phyloP scores from a whole-genome alignment of 768 basidiomycete species.

The Amanita inopinata region DNA sequence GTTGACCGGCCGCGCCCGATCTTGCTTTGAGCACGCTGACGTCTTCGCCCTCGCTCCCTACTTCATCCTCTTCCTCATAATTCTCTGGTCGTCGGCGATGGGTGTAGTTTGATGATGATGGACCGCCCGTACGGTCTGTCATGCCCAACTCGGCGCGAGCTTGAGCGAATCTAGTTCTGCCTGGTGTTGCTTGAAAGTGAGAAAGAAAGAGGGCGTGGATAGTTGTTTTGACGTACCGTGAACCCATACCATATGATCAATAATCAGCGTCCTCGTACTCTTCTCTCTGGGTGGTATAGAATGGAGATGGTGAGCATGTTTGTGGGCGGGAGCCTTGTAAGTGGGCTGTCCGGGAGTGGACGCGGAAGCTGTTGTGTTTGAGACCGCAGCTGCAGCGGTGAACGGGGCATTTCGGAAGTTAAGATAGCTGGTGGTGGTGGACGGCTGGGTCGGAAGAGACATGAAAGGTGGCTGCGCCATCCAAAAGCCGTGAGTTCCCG shows the following conservation, averaged over 20 bases:
- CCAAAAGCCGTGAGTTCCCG: not conserved
- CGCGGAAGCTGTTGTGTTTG: not conserved
- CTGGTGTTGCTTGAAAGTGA: slow-evolving; percentile 16
- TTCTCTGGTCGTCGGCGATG: slow-evolving; percentile 65
- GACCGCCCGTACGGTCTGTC: slow-evolving; percentile 72
- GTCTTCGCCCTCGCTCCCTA: slow-evolving; percentile 56
- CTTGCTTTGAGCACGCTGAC: slow-evolving; percentile 40
- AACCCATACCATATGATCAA: slow-evolving; percentile 83
- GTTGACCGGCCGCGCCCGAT: slow-evolving; percentile 30
- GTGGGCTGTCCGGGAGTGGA: slow-evolving; percentile 31
- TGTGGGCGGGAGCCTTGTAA: slow-evolving; percentile 42
- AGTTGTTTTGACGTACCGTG: slow-evolving; percentile 34
- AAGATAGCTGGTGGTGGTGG: not conserved
- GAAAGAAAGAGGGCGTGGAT: not conserved
- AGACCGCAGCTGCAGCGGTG: slow-evolving; percentile 2
- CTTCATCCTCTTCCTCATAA: slow-evolving; percentile 67
- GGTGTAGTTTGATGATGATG: slow-evolving; percentile 46
- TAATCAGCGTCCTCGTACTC: slow-evolving; percentile 79
- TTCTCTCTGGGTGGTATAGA: slow-evolving; percentile 83
- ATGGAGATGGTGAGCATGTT: slow-evolving; percentile 82
- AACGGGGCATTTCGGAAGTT: slow-evolving; percentile 1
- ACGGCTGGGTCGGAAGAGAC: not conserved
- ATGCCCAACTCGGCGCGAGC: slow-evolving; percentile 80
- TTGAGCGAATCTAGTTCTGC: slow-evolving; percentile 71
- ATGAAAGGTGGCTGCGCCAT: slow-evolving; percentile 2